Base-by-base conservation (phyloP, 306 rosid genomes). In the Lupinus albus region DNA sequence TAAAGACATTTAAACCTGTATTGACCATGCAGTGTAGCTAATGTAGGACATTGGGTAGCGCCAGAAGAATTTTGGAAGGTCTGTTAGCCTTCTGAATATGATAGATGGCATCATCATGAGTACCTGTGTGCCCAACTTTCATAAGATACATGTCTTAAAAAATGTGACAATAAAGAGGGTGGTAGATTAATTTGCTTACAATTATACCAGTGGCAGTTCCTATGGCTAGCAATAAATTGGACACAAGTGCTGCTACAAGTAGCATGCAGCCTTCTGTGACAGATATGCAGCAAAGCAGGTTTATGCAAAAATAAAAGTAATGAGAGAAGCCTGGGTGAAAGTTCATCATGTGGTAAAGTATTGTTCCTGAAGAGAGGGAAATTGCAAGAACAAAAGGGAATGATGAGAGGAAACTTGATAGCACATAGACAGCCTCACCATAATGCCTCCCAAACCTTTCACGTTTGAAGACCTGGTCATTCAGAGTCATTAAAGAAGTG, bases 1-100 rank as follows among this genome's bases (percentile, higher is more conserved):
- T 14, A 8, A n/a, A 58, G 16, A 36, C 46, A 20, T 38, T 41
- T 32, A 12, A 74, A 84, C 82, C 84, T 81, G 78, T 21, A 78
- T 71, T 16, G 88, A 64, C 84, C 88, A 84, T 12, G 76, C 14
- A 44, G 79, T 71, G 69, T 75, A 81, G 61, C 82, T 84, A 5
- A 84, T 79, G 46, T 81, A 81, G 12, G 88, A 81, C 82, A 84
- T 78, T n/a, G 88, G 84, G 49, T 84, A 84, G 18, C 80, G 84
- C 88, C 88, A 81, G 30, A 84, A 81, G 65, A 81, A 3, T 21
- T 78, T 84, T 1, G 88, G 88, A 28, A 84, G 59, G 36, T 84
- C 86, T 33, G 56, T 21, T 21, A 76, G 17, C 25, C 71, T 61
- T 62, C 84, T 76, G 45, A 61, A 81, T 8, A 78, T 46, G 44